Evolutionary conservation across 371 early-diverging fungal genomes (phyloP).

Genomic region (Mortierella sp.): DNA sequence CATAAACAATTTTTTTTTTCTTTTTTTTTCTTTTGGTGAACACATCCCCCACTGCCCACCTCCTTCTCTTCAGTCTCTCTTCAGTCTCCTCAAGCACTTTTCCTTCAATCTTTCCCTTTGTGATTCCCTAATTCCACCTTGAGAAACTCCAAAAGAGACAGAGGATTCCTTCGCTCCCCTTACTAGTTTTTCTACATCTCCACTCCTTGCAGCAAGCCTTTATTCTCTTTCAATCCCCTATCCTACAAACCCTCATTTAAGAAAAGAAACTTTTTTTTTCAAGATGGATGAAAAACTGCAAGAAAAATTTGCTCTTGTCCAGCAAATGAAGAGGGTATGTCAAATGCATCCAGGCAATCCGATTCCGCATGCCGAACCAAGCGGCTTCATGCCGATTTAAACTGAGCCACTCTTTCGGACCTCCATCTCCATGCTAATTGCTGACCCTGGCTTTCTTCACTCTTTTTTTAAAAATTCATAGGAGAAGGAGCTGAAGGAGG

Average conservation of each 20-base stretch:
- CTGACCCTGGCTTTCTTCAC: background rate
- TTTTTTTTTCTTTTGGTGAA: slow-evolving; percentile 16
- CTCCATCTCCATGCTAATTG: background rate
- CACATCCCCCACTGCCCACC: background rate
- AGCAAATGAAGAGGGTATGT: slow-evolving; percentile 54
- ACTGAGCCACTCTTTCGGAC: background rate
- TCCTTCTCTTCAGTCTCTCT: background rate
- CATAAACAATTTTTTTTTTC: slow-evolving; percentile 12
- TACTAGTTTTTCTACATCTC: no score
- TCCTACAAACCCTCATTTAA: no score
- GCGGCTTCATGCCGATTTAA: background rate
- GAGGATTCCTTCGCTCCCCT: no score
- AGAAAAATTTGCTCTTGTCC: slow-evolving; percentile 56
- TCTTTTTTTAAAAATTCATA: slow-evolving; percentile 1
- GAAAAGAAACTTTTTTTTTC: background rate
- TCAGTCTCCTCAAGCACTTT: background rate
- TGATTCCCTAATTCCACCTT: no score
- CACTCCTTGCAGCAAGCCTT: background rate
- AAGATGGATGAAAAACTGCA: slow-evolving; percentile 45
- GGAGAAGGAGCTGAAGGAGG: slow-evolving; percentile 55
- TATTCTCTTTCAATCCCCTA: background rate
- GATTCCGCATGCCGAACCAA: no score
- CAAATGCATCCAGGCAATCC: no score
- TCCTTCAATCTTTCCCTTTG: no score
- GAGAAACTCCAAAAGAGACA: no score